Base-by-base conservation (phyloP, 2,329 filamentous ascomycete genomes). In the Diplodia scrobiculata region DNA sequence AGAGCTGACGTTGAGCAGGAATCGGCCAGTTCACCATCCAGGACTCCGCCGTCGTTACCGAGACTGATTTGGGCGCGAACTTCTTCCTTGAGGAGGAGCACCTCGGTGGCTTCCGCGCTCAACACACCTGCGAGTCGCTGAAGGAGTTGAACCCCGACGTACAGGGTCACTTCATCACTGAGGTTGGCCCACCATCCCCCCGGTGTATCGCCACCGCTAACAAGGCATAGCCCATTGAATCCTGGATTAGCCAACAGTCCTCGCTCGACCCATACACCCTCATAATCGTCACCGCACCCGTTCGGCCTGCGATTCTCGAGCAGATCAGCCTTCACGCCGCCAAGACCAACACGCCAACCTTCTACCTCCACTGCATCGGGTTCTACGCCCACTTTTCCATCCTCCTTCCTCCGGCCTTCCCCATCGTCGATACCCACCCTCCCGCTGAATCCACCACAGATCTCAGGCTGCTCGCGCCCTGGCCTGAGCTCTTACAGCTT, bases 381-480 rank as follows among this genome's bases (percentile, higher is more conserved):
- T 97, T 96, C 80, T 96, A 95, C 78, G 91, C 91, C 1, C 91
- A 91, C 70, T 96, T 98, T 76, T 90, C 88, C n/a, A 83, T 96
- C 32, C 83, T 86, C 70, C 81, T 97, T 32, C 89, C 91, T 10
- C 82, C 87, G n/a, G 86, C 88, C 32, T 97, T 96, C 72, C 92
- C 94, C 5, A 90, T 99, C 66, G 91, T 99, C 69, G 94, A 99
- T 75, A 98, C 95, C 52, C 95, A 99, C 74, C 95, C 95, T 0
- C 92, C 96, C 69, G 87, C 91, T 48, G 91, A 91, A 47, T 88
- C 91, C 7, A 95, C 87, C 0, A 89, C 90, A 66, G 95, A 99
- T 72, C 83, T 99, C 38, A 88, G 95, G 59, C 83, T 99, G 13
- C 80, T 97, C 4, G 85, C 84, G 38, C 94, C 95, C 41, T 99